Evolutionary conservation across 805 yeast genomes (phyloP), one percentile per base, ranked within the genome.

Genomic region (Myxozyma udenii): DNA sequence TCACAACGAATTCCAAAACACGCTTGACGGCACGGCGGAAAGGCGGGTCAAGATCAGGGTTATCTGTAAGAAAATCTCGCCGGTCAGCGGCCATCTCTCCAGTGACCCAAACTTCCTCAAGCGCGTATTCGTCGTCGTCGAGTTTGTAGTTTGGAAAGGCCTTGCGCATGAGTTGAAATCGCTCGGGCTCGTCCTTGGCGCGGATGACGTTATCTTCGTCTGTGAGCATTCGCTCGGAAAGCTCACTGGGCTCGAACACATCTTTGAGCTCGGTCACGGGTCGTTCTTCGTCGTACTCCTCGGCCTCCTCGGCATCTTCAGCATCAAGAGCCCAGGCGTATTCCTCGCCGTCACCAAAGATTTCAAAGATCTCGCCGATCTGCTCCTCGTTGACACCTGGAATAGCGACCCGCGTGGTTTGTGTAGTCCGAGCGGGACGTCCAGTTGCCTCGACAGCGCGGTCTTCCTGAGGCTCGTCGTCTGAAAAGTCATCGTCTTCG

Each of bases 311-410:
- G 43, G 74, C 77, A n/a, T 79, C 82, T 70, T 90, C 96, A 25
- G 87, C 93, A 64, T 88, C 96, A 49, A 93, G 74, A 11, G 98
- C 98, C 98, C 98, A 93, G 51, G 87, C 96, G 69, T 93, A 93
- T 65, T 91, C 97, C 58, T 83, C 89, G 46, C 98, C 98, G 68
- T 89, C 95, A 60, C 98, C 98, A 66, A 93, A 93, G 12, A 93
- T 87, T 67, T 93, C 98, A 64, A 83, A 89, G 65, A 93, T 79
- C 68, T 91, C 97, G 64, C 88, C 93, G 58, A 91, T 79, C 66
- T 87, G 87, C 63, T 93, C 98, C 49, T 93, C 84, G 62, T 93
- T 96, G 39, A 85, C 71, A 63, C 87, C 77, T 4, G 65, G 64
- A 28, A 66, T 56, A 22, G 66, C 65, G 3, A 70, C 62, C 21